Evolutionary conservation across 208 protist species (phyloP), one percentile per base, ranked within the genome.

Genomic region (Wallacemonas sp.): DNA sequence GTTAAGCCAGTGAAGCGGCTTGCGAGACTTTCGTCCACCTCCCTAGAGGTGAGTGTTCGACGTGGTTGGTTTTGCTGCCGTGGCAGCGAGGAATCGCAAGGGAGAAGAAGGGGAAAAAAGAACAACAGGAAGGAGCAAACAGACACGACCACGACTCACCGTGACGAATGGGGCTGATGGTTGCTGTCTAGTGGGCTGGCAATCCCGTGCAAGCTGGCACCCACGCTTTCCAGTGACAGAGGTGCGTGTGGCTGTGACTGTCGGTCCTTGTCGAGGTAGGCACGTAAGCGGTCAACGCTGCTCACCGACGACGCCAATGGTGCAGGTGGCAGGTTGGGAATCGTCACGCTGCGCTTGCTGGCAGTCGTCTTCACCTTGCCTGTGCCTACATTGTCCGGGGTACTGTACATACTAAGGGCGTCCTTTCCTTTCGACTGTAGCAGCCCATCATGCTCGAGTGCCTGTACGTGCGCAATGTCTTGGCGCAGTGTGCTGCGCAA

Each of bases 401-500:
- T 41, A 30, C 15, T 30, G 34, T 41, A 53, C 29, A 36, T 30
- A 41, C 42, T 50, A 6, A 33, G 46, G 26, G 30, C 8, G 22
- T 12, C 17, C 22, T 1, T 8, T 32, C 38, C 24, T 41, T 48
- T 57, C 22, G 21, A 57, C 37, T 21, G 21, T 2, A 8, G 9
- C 9, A 33, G 21, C n/a, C 30, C 37, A 22, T 62, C 55, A 8
- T 21, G 55, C 36, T 42, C 66, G 15, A 44, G 8, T 15, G 32
- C 30, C 3, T 44, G 9, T 4, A 42, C 66, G 0, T 72, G 26
- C 27, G 46, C 26, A 5, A 81, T 57, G 2, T 76, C 65, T 3
- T 48, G 42, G 12, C 68, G 74, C 0, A 85, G 66, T 38, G 58
- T 60, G 8, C 26, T 53, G 48, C 81, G 74, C 13, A 92, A 68